Percentiles rank a stretch among this genome's conserved stretches.
phyloP scores from a whole-genome alignment of 345 rosid species.

The Brassica nigra region DNA sequence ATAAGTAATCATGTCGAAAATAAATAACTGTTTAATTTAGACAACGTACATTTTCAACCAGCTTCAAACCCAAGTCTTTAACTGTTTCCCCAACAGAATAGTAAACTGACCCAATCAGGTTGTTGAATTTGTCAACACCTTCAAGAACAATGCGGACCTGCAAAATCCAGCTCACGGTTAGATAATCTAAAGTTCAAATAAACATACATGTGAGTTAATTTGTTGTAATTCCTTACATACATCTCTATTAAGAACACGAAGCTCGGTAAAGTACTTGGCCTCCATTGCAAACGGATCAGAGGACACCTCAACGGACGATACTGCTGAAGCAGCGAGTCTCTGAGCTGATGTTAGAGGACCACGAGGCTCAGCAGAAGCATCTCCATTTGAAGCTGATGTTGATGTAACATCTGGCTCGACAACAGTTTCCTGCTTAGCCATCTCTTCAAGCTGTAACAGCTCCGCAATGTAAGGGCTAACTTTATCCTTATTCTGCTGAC shows the following conservation, averaged over 20 bases:
- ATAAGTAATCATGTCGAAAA: slow-evolving; percentile 11
- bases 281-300: slow-evolving; percentile 85
- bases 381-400: too few relatives aligned
- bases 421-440: slow-evolving; percentile 78
- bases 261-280: slow-evolving; percentile 90
- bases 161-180: slow-evolving; percentile 36
- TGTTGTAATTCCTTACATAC: slow-evolving; percentile 25
- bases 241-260: slow-evolving; percentile 56
- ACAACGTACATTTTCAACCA: slow-evolving; percentile 74
- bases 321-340: slow-evolving; percentile 74
- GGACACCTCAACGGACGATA: slow-evolving; percentile 59
- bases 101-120: slow-evolving; percentile 89
- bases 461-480: slow-evolving; percentile 86
- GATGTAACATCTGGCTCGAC: too few relatives aligned
- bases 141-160: slow-evolving; percentile 97
- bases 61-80: slow-evolving; percentile 88
- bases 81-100: slow-evolving; percentile 88
- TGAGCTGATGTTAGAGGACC: slow-evolving; percentile 88
- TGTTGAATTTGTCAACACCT: slow-evolving; percentile 93
- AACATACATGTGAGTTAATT: slow-evolving; percentile 15
- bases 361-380: too few relatives aligned
- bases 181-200: slow-evolving; percentile 16
- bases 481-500: slow-evolving; percentile 83
- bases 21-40: not conserved
- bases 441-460: slow-evolving; percentile 64